phyloP scores from a whole-genome alignment of 225 moss, liverwort and hornwort genomes.

The Asterella californica region DNA sequence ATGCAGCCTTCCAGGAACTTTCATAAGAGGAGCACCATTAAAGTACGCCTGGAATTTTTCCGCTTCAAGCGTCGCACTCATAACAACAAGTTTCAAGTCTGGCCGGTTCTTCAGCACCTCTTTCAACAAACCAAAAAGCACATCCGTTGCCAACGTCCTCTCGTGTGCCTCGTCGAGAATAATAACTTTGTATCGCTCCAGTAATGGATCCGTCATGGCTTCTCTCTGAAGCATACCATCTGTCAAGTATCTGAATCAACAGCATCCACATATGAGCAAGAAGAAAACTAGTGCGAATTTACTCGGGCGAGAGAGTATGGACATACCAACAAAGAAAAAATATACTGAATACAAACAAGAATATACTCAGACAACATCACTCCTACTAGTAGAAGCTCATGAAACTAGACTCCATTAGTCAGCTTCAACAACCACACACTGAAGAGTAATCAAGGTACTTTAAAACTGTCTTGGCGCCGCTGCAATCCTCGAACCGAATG shows the following conservation, averaged over 20 bases:
- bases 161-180: constrained; percentile 97
- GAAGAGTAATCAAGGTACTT: constrained; percentile 44
- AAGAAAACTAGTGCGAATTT: neutral
- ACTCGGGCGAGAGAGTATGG: neutral
- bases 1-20: constrained; percentile 91
- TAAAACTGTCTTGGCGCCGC: constrained; percentile 81
- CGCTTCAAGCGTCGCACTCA: constrained; percentile 97
- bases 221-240: constrained; percentile 98
- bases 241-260: constrained; percentile 64
- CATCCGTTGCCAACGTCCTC: constrained; percentile 90
- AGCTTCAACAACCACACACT: neutral
- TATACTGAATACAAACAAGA: constrained; percentile 5
- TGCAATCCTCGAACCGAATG: constrained; percentile 99
- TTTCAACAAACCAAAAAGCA: constrained; percentile 84
- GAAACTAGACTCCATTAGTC: neutral
- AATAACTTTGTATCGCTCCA: constrained; percentile 93
- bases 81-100: constrained; percentile 92
- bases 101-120: constrained; percentile 92
- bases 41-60: constrained; percentile 99
- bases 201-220: constrained; percentile 95
- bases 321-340: neutral
- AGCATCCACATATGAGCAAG: neutral
- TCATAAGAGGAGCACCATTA: constrained; percentile 91
- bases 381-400: neutral
- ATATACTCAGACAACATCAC: neutral